Base-by-base conservation (phyloP, 257 asterid genomes). In the Ligustrum vulgare region DNA sequence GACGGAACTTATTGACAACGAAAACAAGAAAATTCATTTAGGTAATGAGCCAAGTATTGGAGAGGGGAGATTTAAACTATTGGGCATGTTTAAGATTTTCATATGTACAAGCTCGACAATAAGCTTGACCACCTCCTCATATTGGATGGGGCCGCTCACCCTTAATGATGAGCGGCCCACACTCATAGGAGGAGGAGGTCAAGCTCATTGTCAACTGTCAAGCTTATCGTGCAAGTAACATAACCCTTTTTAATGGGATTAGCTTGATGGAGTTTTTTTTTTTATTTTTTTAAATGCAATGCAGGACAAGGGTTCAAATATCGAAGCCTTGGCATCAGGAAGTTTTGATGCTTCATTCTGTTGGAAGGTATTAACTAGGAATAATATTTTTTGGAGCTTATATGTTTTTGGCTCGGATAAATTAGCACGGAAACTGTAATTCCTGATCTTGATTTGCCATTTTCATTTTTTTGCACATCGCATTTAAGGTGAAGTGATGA, bases 241-340 rank as follows among this genome's bases (percentile, higher is more conserved):
- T 28, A 28, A 28, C 31, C 31, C 31, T 28, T 28, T 15, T 45
- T 11, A 41, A 45, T 13, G 20, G n/a, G 20, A 45, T 45, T 45
- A 13, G 56, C 20, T 45, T 33, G 6, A 22, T 60, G 62, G 37
- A 47, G 10, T 31, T 67, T 63, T 78, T 41, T 20, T 16, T 20
- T 10, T 69, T 28, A 39, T 8, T 37, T 37, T 9, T 39, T 39
- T 8, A 5, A 13, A 45, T 45, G 54, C 11, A 45, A 75, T 60
- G 69, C 86, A 90, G 96, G 89, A 78, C 31, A 77, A 79, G 33
- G 90, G 96, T 78, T 88, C 91, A 28, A 77, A 73, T 39, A 60
- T 88, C 33, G 86, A 78, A 82, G 93, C 90, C 41, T 85, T 75
- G 49, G 90, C 86, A 35, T 83, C 91, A 13, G 49, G 58, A 36